Evolutionary conservation across 1,284 basidiomycete species (phyloP).

Genomic region (Cutaneotrichosporon dermatis): DNA sequence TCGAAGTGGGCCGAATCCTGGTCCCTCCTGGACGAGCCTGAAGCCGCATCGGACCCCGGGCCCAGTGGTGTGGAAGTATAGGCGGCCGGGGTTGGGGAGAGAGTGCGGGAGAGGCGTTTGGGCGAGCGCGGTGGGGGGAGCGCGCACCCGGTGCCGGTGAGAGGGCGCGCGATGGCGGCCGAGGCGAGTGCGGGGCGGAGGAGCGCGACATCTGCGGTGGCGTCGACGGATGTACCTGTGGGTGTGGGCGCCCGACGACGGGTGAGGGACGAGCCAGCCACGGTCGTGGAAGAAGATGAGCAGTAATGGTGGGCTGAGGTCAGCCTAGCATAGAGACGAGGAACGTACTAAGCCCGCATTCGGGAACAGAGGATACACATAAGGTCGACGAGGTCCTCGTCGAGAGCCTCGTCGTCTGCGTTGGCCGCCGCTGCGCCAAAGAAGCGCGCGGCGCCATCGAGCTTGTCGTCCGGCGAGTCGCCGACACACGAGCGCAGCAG

Average conservation of each 20-base stretch:
- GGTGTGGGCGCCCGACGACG: conserved; percentile 13
- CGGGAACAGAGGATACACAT: conserved; percentile 86
- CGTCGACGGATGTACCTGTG: neutral
- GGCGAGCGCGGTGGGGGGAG: neutral
- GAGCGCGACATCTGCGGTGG: neutral
- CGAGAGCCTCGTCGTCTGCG: conserved; percentile 26
- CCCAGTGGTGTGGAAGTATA: neutral
- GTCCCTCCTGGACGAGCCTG: conserved; percentile 46
- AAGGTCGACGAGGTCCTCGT: conserved; percentile 71
- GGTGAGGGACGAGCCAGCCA: conserved; percentile 33
- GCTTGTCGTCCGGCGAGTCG: conserved; percentile 64
- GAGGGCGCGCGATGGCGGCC: conserved; percentile 32
- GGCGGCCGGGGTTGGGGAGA: neutral
- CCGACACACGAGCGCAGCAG: conserved; percentile 83
- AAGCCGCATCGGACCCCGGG: conserved; percentile 48
- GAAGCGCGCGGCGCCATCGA: conserved; percentile 64
- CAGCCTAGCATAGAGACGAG: neutral
- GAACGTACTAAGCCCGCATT: conserved; percentile 66
- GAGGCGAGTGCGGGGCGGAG: neutral
- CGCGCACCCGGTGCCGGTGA: neutral
- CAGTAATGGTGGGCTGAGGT: conserved; percentile 65
- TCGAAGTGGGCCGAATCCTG: conserved; percentile 61
- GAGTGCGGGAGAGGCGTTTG: neutral
- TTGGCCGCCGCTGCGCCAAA: conserved; percentile 73
- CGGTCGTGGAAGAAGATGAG: conserved; percentile 96